Conservation (phyloP, 768 basidiomycete genomes). For the Lenzites betulinus region DNA sequence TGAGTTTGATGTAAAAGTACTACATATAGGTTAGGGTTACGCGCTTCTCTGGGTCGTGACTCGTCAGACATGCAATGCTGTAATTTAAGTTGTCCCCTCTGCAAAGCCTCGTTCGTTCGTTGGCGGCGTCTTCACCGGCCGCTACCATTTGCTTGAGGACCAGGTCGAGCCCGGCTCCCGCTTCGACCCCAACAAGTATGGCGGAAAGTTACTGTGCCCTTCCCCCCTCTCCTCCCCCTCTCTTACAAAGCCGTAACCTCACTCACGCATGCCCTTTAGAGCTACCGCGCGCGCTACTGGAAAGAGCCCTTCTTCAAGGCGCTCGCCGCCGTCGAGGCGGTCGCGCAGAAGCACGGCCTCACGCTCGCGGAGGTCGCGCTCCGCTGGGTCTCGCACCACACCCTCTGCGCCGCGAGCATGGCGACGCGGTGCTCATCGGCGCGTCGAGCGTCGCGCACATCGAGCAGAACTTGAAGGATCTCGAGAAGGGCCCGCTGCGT, state of each 20-base stretch:
- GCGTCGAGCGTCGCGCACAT: conserved; percentile 60
- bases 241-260: neutral
- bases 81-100: too few relatives aligned
- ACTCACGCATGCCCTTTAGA: conserved; percentile 5
- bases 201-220: conserved; percentile 44
- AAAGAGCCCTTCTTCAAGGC: conserved; percentile 55
- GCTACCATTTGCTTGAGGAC: conserved; percentile 38
- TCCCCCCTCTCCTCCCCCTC: neutral
- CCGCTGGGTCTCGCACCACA: conserved; percentile 53
- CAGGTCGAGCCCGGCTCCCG: conserved; percentile 52
- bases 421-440: conserved; percentile 62
- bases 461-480: conserved; percentile 53
- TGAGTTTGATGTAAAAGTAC: too few relatives aligned
- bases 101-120: too few relatives aligned
- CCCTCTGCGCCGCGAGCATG: conserved; percentile 47
- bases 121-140: conserved; percentile 45
- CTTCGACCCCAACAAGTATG: conserved; percentile 49
- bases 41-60: too few relatives aligned
- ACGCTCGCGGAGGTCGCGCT: conserved; percentile 46
- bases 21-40: too few relatives aligned
- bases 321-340: conserved; percentile 44
- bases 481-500: conserved; percentile 51
- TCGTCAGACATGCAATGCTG: too few relatives aligned
- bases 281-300: conserved; percentile 45
- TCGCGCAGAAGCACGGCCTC: conserved; percentile 40